Percentiles rank a stretch among this genome's conserved stretches.
Evolutionary conservation across 2,329 filamentous ascomycete genomes (phyloP).

Genomic region (Lasiodiplodia hormozganensis): DNA sequence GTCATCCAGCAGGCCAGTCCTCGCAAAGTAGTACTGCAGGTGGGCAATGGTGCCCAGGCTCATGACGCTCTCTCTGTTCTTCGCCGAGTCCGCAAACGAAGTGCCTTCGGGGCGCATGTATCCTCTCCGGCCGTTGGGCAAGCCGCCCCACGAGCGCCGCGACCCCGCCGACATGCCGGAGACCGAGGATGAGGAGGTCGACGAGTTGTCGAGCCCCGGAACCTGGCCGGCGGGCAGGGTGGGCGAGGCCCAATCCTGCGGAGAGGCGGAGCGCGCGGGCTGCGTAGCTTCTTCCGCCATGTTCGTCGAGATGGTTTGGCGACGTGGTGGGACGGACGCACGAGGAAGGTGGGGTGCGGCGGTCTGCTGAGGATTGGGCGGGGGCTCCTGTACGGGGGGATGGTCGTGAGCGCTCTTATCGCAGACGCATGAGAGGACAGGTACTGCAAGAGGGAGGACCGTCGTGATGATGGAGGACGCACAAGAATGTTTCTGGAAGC

Average conservation of each 20-base stretch:
- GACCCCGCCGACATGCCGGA: conserved; percentile 70
- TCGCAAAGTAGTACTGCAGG: conserved; percentile 96
- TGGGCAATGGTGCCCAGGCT: conserved; percentile 96
- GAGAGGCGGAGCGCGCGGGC: conserved; percentile 52
- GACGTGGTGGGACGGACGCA: conserved; percentile 17
- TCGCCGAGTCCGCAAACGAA: conserved; percentile 88
- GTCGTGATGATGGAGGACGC: conserved; percentile 8
- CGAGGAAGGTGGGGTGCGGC: conserved; percentile 15
- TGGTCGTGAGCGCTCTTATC: not conserved
- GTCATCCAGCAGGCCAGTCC: conserved; percentile 90
- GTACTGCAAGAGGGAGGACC: not conserved
- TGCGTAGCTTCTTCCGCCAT: conserved; percentile 24
- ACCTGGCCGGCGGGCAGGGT: conserved; percentile 67
- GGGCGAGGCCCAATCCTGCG: conserved; percentile 69
- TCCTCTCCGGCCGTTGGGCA: conserved; percentile 68
- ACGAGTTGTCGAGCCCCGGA: conserved; percentile 67
- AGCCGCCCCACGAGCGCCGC: conserved; percentile 52
- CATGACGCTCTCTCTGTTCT: conserved; percentile 91
- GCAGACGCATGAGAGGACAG: not conserved
- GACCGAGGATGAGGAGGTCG: conserved; percentile 61
- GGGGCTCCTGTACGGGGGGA: not conserved
- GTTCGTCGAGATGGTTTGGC: conserved; percentile 4
- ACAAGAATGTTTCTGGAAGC: conserved; percentile 27
- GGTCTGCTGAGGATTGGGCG: not conserved
- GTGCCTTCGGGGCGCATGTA: conserved; percentile 89